These are phyloP conservation scores for Petasospora fabianii DNA, from an alignment of 1,139 yeast species.

Conservation along the genomic window DNA sequence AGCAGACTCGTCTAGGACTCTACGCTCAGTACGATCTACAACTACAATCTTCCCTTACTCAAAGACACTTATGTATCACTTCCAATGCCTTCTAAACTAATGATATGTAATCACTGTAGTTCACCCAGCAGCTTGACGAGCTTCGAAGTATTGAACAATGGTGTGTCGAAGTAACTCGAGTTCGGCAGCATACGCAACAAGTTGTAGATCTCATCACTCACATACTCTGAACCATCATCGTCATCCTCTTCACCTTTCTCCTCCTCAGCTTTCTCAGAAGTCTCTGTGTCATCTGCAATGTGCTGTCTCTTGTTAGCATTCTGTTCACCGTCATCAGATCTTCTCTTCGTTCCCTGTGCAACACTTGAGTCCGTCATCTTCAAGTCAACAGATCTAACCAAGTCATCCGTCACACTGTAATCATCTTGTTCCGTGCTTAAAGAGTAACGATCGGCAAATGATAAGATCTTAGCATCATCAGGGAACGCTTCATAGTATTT, in stretches of 20 bases:
- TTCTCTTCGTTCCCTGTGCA: slow-evolving; percentile 13
- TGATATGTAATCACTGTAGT: background rate
- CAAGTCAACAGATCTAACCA: slow-evolving; percentile 21
- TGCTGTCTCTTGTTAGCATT: slow-evolving; percentile 3
- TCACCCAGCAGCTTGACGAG: slow-evolving; percentile 17
- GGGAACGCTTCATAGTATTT: slow-evolving; percentile 69
- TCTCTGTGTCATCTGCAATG: background rate
- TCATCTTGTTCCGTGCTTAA: slow-evolving; percentile 25
- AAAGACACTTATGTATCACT: too few relatives aligned
- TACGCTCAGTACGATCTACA: too few relatives aligned
- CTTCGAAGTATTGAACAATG: slow-evolving; percentile 21
- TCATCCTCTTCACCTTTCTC: slow-evolving; percentile 3
- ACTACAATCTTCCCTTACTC: too few relatives aligned
- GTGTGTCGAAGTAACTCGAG: slow-evolving; percentile 17
- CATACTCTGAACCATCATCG: slow-evolving; percentile 16
- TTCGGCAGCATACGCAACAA: slow-evolving; percentile 50
- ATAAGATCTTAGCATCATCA: slow-evolving; percentile 37
- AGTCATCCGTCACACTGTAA: slow-evolving; percentile 19
- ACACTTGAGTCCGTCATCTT: slow-evolving; percentile 8
- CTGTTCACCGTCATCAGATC: slow-evolving; percentile 9
- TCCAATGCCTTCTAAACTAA: too few relatives aligned
- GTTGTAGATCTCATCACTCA: slow-evolving; percentile 45
- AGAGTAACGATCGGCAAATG: slow-evolving; percentile 38
- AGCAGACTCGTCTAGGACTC: too few relatives aligned
- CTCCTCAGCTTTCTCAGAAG: background rate